These are phyloP conservation scores for Peronosclerospora sorghi DNA, from an alignment of 352 stramenopile species.

Conservation along the genomic window DNA sequence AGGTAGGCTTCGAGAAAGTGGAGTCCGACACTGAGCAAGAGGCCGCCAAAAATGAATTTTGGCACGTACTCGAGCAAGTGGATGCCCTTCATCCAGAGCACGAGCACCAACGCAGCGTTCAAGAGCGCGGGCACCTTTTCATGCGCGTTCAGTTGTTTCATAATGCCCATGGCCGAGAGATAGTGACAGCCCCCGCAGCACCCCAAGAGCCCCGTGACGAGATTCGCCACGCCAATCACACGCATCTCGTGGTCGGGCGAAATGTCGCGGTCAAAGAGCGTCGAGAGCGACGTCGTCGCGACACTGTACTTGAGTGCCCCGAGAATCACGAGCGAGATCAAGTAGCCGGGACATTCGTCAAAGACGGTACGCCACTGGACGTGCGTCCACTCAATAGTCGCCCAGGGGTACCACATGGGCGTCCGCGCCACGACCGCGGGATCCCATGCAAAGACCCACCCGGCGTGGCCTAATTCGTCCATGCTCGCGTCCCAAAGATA, in stretches of 20 bases:
- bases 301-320: conserved; percentile 77
- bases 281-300: conserved; percentile 66
- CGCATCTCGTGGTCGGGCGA: conserved; percentile 73
- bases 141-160: conserved; percentile 76
- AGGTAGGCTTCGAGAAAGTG: conserved; percentile 78
- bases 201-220: conserved; percentile 46
- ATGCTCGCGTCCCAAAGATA: conserved; percentile 22
- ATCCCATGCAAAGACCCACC: conserved; percentile 67
- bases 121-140: conserved; percentile 66
- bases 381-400: conserved; percentile 44
- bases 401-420: conserved; percentile 72
- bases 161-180: conserved; percentile 73
- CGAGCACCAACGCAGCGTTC: conserved; percentile 38
- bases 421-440: conserved; percentile 45
- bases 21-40: conserved; percentile 61
- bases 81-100: conserved; percentile 59
- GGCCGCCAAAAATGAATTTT: conserved; percentile 74
- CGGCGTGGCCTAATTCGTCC: conserved; percentile 17
- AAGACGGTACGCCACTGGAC: conserved; percentile 52
- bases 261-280: conserved; percentile 67
- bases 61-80: conserved; percentile 58
- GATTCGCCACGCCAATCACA: conserved; percentile 67
- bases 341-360: conserved; percentile 44
- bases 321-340: conserved; percentile 63
- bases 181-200: conserved; percentile 75